These are phyloP conservation scores for Centaurea solstitialis DNA, from an alignment of 129 eudicot genomes.

Conservation along the genomic window DNA sequence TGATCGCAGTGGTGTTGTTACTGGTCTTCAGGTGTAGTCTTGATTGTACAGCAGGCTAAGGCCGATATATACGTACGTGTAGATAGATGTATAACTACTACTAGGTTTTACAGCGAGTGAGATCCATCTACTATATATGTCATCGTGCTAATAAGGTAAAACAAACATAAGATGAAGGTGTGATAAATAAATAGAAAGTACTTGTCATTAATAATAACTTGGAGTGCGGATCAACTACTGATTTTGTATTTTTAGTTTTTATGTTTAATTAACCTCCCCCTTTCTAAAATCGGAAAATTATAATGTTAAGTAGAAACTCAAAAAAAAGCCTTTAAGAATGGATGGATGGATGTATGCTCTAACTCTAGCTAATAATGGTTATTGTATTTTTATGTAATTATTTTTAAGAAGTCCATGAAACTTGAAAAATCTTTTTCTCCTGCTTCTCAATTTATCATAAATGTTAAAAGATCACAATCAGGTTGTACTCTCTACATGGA, in stretches of 20 bases:
- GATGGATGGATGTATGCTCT: neutral
- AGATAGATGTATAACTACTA: neutral
- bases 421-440: no score
- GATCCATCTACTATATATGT: neutral
- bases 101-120: conserved; percentile 22
- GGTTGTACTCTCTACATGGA: neutral
- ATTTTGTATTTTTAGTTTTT: neutral
- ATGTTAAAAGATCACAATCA: no score
- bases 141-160: conserved; percentile 17
- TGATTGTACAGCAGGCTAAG: conserved; percentile 20
- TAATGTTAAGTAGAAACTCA: neutral
- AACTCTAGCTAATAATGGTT: neutral
- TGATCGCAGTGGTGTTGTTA: neutral
- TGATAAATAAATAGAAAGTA: neutral
- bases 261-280: no score
- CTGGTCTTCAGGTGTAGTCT: neutral
- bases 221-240: neutral
- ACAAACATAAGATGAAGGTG: neutral
- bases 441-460: no score
- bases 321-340: neutral
- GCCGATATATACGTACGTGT: conserved; percentile 18
- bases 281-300: neutral
- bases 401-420: neutral
- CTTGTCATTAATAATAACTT: neutral
- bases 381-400: neutral